Conservation (phyloP, 1,284 basidiomycete genomes). For the Ganoderma meredithae region DNA sequence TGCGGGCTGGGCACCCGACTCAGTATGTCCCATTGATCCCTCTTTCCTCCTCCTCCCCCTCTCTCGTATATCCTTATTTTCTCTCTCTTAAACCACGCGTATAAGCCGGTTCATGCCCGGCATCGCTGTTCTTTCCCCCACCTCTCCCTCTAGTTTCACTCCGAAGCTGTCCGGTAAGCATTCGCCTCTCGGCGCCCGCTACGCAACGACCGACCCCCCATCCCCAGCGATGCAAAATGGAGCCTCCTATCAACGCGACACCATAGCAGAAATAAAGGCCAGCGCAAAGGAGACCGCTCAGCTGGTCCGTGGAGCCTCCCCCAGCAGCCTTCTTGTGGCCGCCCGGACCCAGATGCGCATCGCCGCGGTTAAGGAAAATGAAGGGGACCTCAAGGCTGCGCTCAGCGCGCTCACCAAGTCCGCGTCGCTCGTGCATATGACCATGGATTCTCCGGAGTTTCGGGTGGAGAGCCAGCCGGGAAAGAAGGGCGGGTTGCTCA, state of each 20-base stretch:
- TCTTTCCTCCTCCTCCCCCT: slow-evolving; percentile 11
- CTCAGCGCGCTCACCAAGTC: slow-evolving; percentile 65
- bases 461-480: slow-evolving; percentile 52
- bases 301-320: slow-evolving; percentile 61
- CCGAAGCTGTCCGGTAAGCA: slow-evolving; percentile 39
- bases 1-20: slow-evolving; percentile 10
- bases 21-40: slow-evolving; percentile 21
- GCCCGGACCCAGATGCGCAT: slow-evolving; percentile 61
- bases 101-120: slow-evolving; percentile 43
- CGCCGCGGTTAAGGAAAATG: slow-evolving; percentile 58
- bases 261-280: slow-evolving; percentile 70
- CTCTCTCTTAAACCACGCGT: slow-evolving; percentile 16
- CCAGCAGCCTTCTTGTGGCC: slow-evolving; percentile 62
- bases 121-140: slow-evolving; percentile 42
- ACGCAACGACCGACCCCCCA: slow-evolving; percentile 18
- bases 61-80: slow-evolving; percentile 37
- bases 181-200: slow-evolving; percentile 7
- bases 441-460: slow-evolving; percentile 67
- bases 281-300: slow-evolving; percentile 64
- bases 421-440: slow-evolving; percentile 61
- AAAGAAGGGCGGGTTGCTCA: slow-evolving; percentile 57
- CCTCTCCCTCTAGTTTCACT: slow-evolving; percentile 36
- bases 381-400: slow-evolving; percentile 66
- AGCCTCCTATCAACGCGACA: slow-evolving; percentile 39
- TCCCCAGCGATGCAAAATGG: slow-evolving; percentile 46